Conservation (phyloP, 2,329 filamentous ascomycete species). For the Colletotrichum tanaceti region DNA sequence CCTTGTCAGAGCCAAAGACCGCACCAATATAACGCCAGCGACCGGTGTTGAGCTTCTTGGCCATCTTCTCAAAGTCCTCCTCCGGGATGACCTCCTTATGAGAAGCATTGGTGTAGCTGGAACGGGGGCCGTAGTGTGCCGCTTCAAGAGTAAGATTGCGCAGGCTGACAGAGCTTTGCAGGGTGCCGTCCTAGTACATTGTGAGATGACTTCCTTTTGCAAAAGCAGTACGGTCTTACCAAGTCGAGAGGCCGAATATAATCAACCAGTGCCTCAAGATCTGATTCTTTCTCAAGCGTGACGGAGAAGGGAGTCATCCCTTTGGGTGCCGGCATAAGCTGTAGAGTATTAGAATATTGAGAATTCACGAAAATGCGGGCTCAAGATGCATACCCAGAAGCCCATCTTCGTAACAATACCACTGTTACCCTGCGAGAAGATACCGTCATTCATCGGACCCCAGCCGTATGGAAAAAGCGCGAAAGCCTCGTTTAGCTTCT, state of each 20-base stretch:
- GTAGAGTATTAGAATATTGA: not conserved
- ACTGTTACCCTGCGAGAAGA: slow-evolving; percentile 64
- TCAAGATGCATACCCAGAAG: slow-evolving; percentile 46
- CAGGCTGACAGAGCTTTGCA: slow-evolving; percentile 32
- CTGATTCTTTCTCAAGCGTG: slow-evolving; percentile 29
- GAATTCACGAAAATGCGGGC: no score
- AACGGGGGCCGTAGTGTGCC: slow-evolving; percentile 30
- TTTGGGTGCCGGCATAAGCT: slow-evolving; percentile 32
- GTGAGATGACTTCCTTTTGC: no score
- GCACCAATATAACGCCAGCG: slow-evolving; percentile 35
- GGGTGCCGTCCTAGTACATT: slow-evolving; percentile 24
- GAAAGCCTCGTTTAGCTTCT: slow-evolving; percentile 46
- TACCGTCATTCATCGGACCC: slow-evolving; percentile 55
- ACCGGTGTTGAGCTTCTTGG: slow-evolving; percentile 30
- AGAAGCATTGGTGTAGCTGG: slow-evolving; percentile 38
- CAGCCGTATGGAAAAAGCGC: slow-evolving; percentile 54
- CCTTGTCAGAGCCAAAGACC: slow-evolving; percentile 29
- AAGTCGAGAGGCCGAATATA: slow-evolving; percentile 25
- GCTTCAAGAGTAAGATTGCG: slow-evolving; percentile 29
- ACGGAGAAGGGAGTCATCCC: slow-evolving; percentile 32
- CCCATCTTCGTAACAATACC: slow-evolving; percentile 68
- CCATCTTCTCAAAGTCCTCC: slow-evolving; percentile 33
- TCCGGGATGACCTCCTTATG: slow-evolving; percentile 24
- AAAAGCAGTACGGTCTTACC: no score
- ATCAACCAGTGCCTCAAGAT: slow-evolving; percentile 19